These are phyloP conservation scores for Ophiocordyceps camponoti-rufipedis DNA, from an alignment of 2,329 filamentous ascomycete genomes.

Conservation along the genomic window DNA sequence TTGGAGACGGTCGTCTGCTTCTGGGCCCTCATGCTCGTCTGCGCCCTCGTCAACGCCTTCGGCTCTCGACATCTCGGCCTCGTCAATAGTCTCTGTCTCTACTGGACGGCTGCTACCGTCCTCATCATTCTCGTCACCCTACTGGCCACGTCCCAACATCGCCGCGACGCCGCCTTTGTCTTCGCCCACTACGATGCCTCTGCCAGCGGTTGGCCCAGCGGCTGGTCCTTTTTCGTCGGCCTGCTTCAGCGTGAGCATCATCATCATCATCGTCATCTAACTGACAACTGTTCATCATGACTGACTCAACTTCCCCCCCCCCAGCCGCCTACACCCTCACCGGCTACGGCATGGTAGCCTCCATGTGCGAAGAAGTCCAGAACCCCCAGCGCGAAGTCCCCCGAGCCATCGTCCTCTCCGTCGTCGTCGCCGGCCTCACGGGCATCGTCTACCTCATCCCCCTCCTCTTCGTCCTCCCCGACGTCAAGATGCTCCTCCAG, in stretches of 20 bases:
- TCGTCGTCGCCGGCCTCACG: constrained; percentile 44
- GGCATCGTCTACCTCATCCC: constrained; percentile 50
- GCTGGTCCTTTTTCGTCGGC: constrained; percentile 38
- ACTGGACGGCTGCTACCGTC: constrained; percentile 55
- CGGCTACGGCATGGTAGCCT: constrained; percentile 33
- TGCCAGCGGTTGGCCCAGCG: constrained; percentile 50
- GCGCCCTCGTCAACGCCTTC: constrained; percentile 51
- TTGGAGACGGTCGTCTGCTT: constrained; percentile 68
- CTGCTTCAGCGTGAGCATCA: constrained; percentile 27
- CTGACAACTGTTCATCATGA: too few relatives aligned
- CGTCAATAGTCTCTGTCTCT: constrained; percentile 53
- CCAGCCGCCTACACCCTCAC: constrained; percentile 19
- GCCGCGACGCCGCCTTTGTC: constrained; percentile 45
- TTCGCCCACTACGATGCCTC: constrained; percentile 52
- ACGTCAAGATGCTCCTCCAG: constrained; percentile 41
- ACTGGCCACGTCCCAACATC: constrained; percentile 44
- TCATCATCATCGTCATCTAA: too few relatives aligned
- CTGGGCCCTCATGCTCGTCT: constrained; percentile 43
- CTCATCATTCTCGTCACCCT: constrained; percentile 52
- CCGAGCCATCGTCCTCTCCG: constrained; percentile 48
- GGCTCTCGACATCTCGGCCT: constrained; percentile 38
- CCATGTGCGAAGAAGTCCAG: constrained; percentile 44
- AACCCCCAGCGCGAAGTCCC: constrained; percentile 43
- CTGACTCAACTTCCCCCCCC: too few relatives aligned
- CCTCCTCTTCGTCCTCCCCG: constrained; percentile 57